Evolutionary conservation across 331 rosid genomes (phyloP), one percentile per base, ranked within the genome.

Genomic region (Acacia pycnantha): DNA sequence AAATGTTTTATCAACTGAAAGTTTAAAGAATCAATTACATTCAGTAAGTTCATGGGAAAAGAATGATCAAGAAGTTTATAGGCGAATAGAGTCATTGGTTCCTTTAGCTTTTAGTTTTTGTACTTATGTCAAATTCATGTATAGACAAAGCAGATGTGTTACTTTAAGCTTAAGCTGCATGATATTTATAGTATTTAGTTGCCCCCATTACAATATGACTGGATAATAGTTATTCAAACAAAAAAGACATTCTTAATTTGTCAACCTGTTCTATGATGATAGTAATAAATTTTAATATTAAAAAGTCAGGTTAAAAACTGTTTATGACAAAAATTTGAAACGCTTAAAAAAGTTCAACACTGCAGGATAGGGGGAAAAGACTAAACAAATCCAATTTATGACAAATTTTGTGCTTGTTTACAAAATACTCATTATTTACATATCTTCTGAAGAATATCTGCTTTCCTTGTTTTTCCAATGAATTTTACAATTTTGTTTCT

Each of bases 401-500:
- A 69, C 19, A 82, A 82, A 14, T 54, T 43, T 37, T 2, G 65
- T 70, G 40, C 22, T 75, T 40, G 67, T 74, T 53, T 31, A 11
- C 14, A 73, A 77, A 71, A 6, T 48, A 8, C 59, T 48, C 24
- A 50, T 74, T 16, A 3, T 50, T 50, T 67, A 6, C 74, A 51
- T 77, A 54, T 79, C 18, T 64, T 78, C 27, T 22, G 51, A 44
- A 29, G 67, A 47, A 46, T 81, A n/a, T 44, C 15, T 82, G 71
- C 56, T 76, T 72, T 70, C 68, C 70, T 61, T 11, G 62, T 70
- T 84, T 82, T 70, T 22, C 72, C 46, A 12, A 26, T 75, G 64
- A 82, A 76, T 82, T 46, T 78, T 73, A 53, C 48, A 35, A 22
- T 8, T 24, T 40, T 61, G 77, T 82, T 73, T 81, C 46, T 29